phyloP scores from a whole-genome alignment of 1,139 yeast genomes.

The Pichia sp. region DNA sequence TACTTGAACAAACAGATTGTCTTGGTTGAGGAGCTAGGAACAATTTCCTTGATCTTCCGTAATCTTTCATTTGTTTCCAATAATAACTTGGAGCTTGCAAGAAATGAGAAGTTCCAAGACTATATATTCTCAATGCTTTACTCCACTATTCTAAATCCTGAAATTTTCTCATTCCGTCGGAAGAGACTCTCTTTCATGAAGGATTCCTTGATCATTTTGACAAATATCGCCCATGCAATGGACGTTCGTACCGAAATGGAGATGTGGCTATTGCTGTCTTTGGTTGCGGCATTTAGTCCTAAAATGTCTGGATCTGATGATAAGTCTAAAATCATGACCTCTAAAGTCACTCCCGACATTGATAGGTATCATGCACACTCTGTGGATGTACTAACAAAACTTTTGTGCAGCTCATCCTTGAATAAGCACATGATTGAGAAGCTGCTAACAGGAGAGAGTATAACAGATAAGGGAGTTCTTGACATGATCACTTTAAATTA shows the following conservation, averaged over 20 bases:
- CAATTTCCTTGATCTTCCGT: slow-evolving; percentile 75
- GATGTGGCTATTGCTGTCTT: slow-evolving; percentile 52
- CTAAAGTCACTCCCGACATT: slow-evolving; percentile 50
- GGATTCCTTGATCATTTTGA: slow-evolving; percentile 63
- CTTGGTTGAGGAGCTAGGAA: slow-evolving; percentile 66
- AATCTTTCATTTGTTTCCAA: slow-evolving; percentile 62
- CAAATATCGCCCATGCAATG: slow-evolving; percentile 63
- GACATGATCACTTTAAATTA: slow-evolving; percentile 9
- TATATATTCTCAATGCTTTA: slow-evolving; percentile 46
- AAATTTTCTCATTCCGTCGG: slow-evolving; percentile 43
- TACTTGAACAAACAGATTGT: slow-evolving; percentile 51
- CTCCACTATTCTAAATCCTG: slow-evolving; percentile 39
- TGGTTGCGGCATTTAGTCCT: slow-evolving; percentile 64
- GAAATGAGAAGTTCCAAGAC: slow-evolving; percentile 38
- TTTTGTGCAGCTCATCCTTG: slow-evolving; percentile 73
- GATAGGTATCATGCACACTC: slow-evolving; percentile 77
- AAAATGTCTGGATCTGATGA: slow-evolving; percentile 30
- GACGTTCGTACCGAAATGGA: slow-evolving; percentile 51
- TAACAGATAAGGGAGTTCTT: slow-evolving; percentile 24
- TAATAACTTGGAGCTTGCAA: slow-evolving; percentile 44
- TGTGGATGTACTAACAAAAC: slow-evolving; percentile 73
- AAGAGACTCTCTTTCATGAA: slow-evolving; percentile 66
- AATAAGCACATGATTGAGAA: slow-evolving; percentile 56
- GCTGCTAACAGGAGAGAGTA: slow-evolving; percentile 47
- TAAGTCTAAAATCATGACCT: slow-evolving; percentile 33